phyloP scores from a whole-genome alignment of 2,329 filamentous ascomycete genomes.

The Venturia effusa region DNA sequence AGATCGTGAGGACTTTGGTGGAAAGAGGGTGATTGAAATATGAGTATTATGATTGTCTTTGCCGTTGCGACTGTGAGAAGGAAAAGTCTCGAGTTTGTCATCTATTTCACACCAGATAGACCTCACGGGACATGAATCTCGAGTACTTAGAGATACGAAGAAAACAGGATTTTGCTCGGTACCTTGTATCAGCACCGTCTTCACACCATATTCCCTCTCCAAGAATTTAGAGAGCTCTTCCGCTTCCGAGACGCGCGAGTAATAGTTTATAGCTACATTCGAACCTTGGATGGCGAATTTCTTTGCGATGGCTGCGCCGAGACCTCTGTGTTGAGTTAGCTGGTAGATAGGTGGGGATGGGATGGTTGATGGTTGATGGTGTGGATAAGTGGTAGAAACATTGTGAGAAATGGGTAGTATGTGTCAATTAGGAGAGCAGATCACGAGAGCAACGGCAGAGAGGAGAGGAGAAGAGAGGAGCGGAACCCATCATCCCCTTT shows the following conservation, averaged over 20 bases:
- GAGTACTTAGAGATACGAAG: no score
- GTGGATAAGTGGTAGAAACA: no score
- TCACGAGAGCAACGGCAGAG: neutral
- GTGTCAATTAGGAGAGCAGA: no score
- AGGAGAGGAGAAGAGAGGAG: neutral
- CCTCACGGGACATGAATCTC: no score
- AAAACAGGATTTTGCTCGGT: no score
- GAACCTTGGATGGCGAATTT: slow-evolving; percentile 59
- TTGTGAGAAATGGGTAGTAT: no score
- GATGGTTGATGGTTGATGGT: neutral
- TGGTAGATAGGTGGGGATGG: slow-evolving; percentile 12
- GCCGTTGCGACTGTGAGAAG: no score
- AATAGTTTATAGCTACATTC: slow-evolving; percentile 66
- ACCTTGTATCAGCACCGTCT: slow-evolving; percentile 46
- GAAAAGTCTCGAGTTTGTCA: no score
- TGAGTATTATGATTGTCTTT: no score
- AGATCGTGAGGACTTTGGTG: no score
- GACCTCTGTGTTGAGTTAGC: slow-evolving; percentile 42
- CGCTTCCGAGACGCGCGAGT: slow-evolving; percentile 49
- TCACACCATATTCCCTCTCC: slow-evolving; percentile 37
- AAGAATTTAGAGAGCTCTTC: slow-evolving; percentile 47
- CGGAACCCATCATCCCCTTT: neutral
- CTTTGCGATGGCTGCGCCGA: slow-evolving; percentile 57
- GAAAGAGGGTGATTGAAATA: no score
- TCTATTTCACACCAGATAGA: no score